phyloP scores from a whole-genome alignment of 2,329 filamentous ascomycete genomes.

The Pseudocercospora vitis region DNA sequence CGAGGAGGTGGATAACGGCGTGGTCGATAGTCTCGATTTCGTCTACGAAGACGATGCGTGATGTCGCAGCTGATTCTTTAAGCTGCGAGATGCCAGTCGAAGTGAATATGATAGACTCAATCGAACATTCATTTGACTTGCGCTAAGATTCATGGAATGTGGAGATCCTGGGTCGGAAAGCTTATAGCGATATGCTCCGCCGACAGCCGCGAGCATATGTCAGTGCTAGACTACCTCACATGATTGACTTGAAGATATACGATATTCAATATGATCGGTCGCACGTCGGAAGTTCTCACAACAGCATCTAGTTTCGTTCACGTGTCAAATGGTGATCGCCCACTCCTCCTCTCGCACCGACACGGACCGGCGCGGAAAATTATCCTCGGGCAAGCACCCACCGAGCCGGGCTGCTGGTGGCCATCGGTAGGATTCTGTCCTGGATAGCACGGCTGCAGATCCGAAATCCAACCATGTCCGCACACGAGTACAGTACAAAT shows the following conservation, averaged over 20 bases:
- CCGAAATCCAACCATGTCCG: neutral
- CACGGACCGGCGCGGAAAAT: neutral
- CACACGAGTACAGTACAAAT: neutral
- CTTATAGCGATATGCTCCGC: neutral
- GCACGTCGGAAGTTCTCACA: too few relatives aligned
- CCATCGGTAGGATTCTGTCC: neutral
- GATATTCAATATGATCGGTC: too few relatives aligned
- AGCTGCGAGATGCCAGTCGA: neutral
- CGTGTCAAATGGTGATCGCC: neutral
- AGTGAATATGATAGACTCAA: too few relatives aligned
- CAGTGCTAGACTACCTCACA: neutral
- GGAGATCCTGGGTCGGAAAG: neutral
- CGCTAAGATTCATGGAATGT: neutral
- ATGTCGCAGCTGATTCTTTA: neutral
- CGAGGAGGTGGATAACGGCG: neutral
- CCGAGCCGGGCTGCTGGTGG: neutral
- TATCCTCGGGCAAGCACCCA: neutral
- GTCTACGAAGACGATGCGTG: slow-evolving; percentile 1
- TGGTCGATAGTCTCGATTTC: slow-evolving; percentile 3
- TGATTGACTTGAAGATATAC: too few relatives aligned
- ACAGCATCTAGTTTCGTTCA: neutral
- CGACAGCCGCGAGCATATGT: neutral
- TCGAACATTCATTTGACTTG: neutral
- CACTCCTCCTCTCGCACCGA: neutral
- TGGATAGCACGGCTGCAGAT: neutral